phyloP scores from a whole-genome alignment of 2,329 filamentous ascomycete genomes.

The Cladophialophora immunda region DNA sequence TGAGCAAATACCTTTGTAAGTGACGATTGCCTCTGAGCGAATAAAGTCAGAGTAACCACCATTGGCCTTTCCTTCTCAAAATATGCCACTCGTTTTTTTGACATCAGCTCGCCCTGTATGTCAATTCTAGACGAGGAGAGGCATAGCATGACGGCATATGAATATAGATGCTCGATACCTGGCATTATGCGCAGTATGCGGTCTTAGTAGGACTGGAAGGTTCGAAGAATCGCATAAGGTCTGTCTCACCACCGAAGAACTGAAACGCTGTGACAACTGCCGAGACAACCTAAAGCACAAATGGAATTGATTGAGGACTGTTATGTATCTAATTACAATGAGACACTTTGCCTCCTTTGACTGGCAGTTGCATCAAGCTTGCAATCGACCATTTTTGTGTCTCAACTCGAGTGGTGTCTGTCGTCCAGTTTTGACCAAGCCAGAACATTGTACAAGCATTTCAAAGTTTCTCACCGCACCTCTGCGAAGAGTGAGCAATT shows the following conservation, averaged over 20 bases:
- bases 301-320: constrained; percentile 40
- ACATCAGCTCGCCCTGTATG: too few relatives aligned
- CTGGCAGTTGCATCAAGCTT: constrained; percentile 21
- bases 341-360: constrained; percentile 30
- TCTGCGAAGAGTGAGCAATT: constrained; percentile 11
- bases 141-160: too few relatives aligned
- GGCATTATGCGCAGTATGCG: not conserved
- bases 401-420: constrained; percentile 27
- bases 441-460: constrained; percentile 39
- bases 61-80: too few relatives aligned
- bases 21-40: too few relatives aligned
- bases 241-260: not conserved
- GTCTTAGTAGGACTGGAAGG: not conserved
- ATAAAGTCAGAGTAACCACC: too few relatives aligned
- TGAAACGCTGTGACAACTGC: not conserved
- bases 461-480: constrained; percentile 21
- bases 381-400: constrained; percentile 22
- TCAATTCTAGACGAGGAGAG: too few relatives aligned
- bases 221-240: not conserved
- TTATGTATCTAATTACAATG: constrained; percentile 41
- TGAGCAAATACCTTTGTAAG: too few relatives aligned
- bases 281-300: constrained; percentile 25
- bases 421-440: constrained; percentile 33
- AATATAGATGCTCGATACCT: not conserved
- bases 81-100: too few relatives aligned